A percentile compares a stretch with the other conserved stretches of the same genome.
Conservation (phyloP, 768 basidiomycete species). For the Mycena alexandri region DNA sequence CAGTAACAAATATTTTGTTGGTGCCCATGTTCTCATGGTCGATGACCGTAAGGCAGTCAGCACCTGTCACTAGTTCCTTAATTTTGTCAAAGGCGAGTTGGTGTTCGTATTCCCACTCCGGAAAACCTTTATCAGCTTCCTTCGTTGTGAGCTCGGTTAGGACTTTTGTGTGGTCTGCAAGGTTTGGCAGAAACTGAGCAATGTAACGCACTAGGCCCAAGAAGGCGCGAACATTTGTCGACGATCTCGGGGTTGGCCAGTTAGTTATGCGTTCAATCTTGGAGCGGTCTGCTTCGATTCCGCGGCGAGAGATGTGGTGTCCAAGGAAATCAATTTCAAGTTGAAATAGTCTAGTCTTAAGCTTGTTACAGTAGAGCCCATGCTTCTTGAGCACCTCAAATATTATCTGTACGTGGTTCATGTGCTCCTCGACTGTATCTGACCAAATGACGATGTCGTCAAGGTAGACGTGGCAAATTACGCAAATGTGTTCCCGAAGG, state of each 20-base stretch:
- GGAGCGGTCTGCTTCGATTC: neutral
- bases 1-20: neutral
- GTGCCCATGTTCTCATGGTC: too few relatives aligned
- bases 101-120: neutral
- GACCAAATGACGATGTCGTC: conserved; percentile 64
- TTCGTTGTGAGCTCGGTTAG: neutral
- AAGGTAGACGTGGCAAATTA: conserved; percentile 58
- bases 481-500: conserved; percentile 49
- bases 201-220: neutral
- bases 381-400: too few relatives aligned
- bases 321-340: too few relatives aligned
- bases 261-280: neutral
- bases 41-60: neutral
- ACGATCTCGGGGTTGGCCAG: neutral
- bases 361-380: too few relatives aligned
- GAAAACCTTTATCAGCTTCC: neutral
- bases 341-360: too few relatives aligned
- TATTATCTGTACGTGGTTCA: conserved; percentile 37
- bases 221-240: neutral
- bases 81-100: neutral
- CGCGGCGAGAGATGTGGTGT: too few relatives aligned
- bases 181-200: too few relatives aligned
- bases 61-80: neutral
- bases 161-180: too few relatives aligned
- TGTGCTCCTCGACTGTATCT: conserved; percentile 49